phyloP scores from a whole-genome alignment of 1,284 basidiomycete species.

The Ustilago bromivora region DNA sequence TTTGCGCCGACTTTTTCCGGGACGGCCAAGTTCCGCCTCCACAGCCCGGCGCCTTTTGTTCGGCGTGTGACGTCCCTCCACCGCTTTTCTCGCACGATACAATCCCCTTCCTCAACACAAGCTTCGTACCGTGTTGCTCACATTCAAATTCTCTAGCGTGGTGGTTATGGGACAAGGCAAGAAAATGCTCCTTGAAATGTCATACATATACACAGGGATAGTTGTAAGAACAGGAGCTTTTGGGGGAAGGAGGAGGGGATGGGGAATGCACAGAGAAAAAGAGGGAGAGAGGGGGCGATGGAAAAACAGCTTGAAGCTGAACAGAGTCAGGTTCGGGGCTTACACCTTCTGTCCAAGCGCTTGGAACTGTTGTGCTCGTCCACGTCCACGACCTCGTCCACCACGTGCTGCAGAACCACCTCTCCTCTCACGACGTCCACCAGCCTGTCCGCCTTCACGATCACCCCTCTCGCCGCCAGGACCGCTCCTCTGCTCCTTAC shows the following conservation, averaged over 20 bases:
- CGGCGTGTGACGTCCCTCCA: neutral
- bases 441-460: slow-evolving; percentile 50
- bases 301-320: neutral
- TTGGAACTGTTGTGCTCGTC: slow-evolving; percentile 63
- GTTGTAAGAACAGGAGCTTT: slow-evolving; percentile 20
- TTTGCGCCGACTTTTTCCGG: slow-evolving; percentile 28
- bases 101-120: neutral
- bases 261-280: slow-evolving; percentile 12
- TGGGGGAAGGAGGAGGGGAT: slow-evolving; percentile 11
- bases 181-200: slow-evolving; percentile 18
- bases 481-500: slow-evolving; percentile 48
- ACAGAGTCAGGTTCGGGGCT: neutral
- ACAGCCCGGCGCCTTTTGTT: slow-evolving; percentile 21
- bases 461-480: slow-evolving; percentile 46
- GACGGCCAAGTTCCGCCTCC: slow-evolving; percentile 5
- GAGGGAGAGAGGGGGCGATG: neutral
- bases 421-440: slow-evolving; percentile 59
- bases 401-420: slow-evolving; percentile 58
- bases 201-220: slow-evolving; percentile 24
- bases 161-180: slow-evolving; percentile 17
- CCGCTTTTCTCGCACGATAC: slow-evolving; percentile 17
- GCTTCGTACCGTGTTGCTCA: neutral
- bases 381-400: slow-evolving; percentile 62
- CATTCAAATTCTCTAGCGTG: neutral
- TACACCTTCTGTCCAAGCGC: slow-evolving; percentile 63